phyloP scores from a whole-genome alignment of 805 yeast species.

The Lipomyces chichibuensis region DNA sequence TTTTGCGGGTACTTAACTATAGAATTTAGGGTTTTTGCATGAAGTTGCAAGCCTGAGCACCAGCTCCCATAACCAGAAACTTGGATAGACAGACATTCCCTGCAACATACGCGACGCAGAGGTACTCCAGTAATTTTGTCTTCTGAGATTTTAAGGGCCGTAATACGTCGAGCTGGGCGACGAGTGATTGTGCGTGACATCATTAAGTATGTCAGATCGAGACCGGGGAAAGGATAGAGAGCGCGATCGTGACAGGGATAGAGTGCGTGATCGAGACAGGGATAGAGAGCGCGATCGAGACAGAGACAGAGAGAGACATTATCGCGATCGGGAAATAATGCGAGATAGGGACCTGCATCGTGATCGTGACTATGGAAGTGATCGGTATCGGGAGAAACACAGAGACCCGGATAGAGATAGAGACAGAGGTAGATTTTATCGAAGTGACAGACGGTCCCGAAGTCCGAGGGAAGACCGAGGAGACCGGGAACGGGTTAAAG shows the following conservation, averaged over 20 bases:
- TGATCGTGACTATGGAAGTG: neutral
- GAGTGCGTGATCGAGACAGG: too few relatives aligned
- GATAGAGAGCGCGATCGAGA: neutral
- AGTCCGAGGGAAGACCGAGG: conserved; percentile 6
- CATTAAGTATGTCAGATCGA: neutral
- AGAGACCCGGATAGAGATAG: conserved; percentile 9
- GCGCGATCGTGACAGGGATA: neutral
- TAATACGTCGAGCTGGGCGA: neutral
- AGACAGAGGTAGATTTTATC: conserved; percentile 1
- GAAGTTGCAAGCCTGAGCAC: neutral
- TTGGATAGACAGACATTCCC: neutral
- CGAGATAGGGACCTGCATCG: conserved; percentile 5
- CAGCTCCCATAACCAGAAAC: neutral
- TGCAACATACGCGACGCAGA: neutral
- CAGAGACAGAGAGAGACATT: conserved; percentile 13
- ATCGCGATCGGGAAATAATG: conserved; percentile 12
- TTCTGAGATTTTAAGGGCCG: neutral
- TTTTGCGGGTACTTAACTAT: too few relatives aligned
- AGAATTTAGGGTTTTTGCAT: neutral
- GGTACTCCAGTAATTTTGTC: neutral
- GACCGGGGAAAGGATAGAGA: conserved; percentile 4
- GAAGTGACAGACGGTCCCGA: neutral
- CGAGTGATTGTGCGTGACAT: neutral
- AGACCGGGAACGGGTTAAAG: conserved; percentile 5
- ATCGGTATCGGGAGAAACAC: conserved; percentile 4